Base-by-base conservation (phyloP, 2,329 filamentous ascomycete genomes). In the Ophiocordyceps camponoti-floridani region DNA sequence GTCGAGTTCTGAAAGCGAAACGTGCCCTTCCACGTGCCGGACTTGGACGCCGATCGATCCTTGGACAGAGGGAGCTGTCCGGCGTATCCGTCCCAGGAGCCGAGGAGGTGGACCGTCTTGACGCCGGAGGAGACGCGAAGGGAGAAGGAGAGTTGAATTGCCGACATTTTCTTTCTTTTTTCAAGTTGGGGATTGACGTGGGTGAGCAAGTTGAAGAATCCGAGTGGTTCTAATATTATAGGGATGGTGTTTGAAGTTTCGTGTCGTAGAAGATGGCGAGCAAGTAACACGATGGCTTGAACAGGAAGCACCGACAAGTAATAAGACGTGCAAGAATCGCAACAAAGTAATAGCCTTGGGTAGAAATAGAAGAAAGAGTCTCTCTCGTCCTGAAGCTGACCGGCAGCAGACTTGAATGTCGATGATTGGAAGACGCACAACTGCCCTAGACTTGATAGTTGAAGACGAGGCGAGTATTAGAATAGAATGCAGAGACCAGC, bases 31-130 rank as follows among this genome's bases (percentile, higher is more conserved):
- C 89, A 96, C 55, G 83, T 83, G 60, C 87, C 87, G 46, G 82
- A 78, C 73, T 94, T 94, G 67, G 81, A 80, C 43, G 82, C 75
- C 59, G 72, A 68, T 69, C 77, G 79, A 65, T 94, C 86, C 71
- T 87, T 88, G 67, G 87, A 86, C 56, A 96, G 83, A 46, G 89
- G 89, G 57, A 95, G 84, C 68, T 95, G 89, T 54, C 86, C 85
- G 55, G 77, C 73, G 76, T 98, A 98, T 73, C 84, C 84, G 73
- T 98, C 91, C 89, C 89, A 98, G 54, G 89, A 96, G 59, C 89
- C 89, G 67, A 96, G 82, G 54, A 98, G 75, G 63, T 96, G 89
- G 62, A 94, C 89, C 59, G 88, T 89, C 79, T 95, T 94, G 75
- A 93, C 86, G 69, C 87, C 86, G 62, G 85, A 79, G 61, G 88